These are phyloP conservation scores for Boletus tomentosulus DNA, from an alignment of 768 basidiomycete genomes.

Conservation along the genomic window DNA sequence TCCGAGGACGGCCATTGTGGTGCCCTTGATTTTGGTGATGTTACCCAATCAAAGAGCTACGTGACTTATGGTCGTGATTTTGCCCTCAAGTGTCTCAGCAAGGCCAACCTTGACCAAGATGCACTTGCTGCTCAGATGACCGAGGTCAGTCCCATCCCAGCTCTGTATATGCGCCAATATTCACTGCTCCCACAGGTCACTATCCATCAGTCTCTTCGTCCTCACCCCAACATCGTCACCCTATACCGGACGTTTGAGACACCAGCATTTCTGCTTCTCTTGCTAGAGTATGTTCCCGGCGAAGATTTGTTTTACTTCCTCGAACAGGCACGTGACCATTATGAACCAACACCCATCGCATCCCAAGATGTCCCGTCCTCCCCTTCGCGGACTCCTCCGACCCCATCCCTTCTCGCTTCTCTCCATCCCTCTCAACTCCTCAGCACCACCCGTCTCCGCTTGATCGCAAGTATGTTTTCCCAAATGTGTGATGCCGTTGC, in stretches of 20 bases:
- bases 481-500: slow-evolving; percentile 99
- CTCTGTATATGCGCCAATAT: slow-evolving; percentile 3
- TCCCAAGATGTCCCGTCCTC: slow-evolving; percentile 14
- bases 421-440: slow-evolving; percentile 77
- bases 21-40: slow-evolving; percentile 49
- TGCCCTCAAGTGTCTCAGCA: slow-evolving; percentile 96
- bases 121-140: slow-evolving; percentile 85
- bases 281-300: slow-evolving; percentile 94
- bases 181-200: slow-evolving; percentile 54
- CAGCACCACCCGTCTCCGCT: slow-evolving; percentile 79
- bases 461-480: slow-evolving; percentile 95
- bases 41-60: slow-evolving; percentile 29
- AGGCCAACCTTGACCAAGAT: slow-evolving; percentile 87
- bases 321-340: slow-evolving; percentile 90
- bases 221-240: slow-evolving; percentile 93
- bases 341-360: slow-evolving; percentile 45
- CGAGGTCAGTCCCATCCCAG: slow-evolving; percentile 53
- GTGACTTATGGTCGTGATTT: slow-evolving; percentile 71
- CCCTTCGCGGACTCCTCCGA: slow-evolving; percentile 77
- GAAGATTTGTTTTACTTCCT: slow-evolving; percentile 98
- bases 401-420: slow-evolving; percentile 86
- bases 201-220: slow-evolving; percentile 88
- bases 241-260: slow-evolving; percentile 93
- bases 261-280: slow-evolving; percentile 81
- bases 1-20: slow-evolving; percentile 55